Base-by-base conservation (phyloP, 192 early-diverging fungal genomes). In the Mortierella hygrophila region DNA sequence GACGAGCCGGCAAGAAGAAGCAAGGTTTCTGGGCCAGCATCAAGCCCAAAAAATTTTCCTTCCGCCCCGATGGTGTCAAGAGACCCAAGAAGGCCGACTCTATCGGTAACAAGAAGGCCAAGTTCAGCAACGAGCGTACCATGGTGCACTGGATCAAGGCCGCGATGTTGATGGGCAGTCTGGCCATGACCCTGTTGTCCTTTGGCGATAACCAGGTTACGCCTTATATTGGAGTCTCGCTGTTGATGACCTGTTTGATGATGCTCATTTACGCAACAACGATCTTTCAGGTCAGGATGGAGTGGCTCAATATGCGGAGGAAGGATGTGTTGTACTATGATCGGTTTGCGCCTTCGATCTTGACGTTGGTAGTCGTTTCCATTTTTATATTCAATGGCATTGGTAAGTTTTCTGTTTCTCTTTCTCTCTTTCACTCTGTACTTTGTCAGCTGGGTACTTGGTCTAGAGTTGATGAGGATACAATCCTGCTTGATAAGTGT, bases 131-230 rank as follows among this genome's bases (percentile, higher is more conserved):
- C 47, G 76, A 83, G 70, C 54, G 82, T 13, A 83, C 72, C 23
- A 63, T 78, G 76, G 63, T 77, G 11, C 76, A 78, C 55, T 83
- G 82, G 82, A 78, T 83, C 35, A 78, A 83, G 46, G 70, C 76
- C 11, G 71, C 76, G 4, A 74, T 83, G 81, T 41, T 73, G 29
- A 40, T 82, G 37, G 81, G 81, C 21, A 44, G 47, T 37, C 23
- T 82, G 41, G 32, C 74, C 29, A 72, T 82, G 81, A 77, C 75
- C 1, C 44, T 82, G 32, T 52, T 77, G 15, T 82, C 78, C 37
- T 80, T 80, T 80, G 78, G 78, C 10, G 38, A 65, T 29, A 80
- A 80, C 78, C 10, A 72, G 1, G n/a, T 74, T 23, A 80, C 78
- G 1, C 78, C 78, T 0, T 73, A 47, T 41, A 60, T 82, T 52